A percentile compares a stretch with the other conserved stretches of the same genome.
These are phyloP conservation scores for Pseudevernia furfuracea DNA, from an alignment of 495 filamentous ascomycete genomes.

Conservation along the genomic window DNA sequence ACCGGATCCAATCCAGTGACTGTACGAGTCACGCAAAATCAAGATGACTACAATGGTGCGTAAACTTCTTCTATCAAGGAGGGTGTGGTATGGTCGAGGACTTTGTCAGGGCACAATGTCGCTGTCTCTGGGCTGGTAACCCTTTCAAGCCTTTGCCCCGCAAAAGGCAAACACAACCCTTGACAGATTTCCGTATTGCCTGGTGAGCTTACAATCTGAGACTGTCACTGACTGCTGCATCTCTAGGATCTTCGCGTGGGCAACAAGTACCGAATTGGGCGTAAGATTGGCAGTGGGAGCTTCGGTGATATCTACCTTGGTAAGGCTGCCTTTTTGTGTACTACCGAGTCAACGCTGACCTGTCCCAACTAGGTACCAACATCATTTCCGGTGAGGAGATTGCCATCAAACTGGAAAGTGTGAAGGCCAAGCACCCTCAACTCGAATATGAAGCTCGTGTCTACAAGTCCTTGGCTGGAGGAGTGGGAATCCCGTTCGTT, in stretches of 20 bases:
- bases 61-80: conserved; percentile 30
- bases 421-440: conserved; percentile 99
- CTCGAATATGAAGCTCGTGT: conserved; percentile 99
- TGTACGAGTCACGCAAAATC: conserved; percentile 26
- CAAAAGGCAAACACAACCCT: conserved; percentile 14
- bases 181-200: neutral
- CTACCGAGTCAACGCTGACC: conserved; percentile 20
- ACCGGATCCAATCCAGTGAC: conserved; percentile 27
- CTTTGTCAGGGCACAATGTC: conserved; percentile 7
- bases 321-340: conserved; percentile 32
- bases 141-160: neutral
- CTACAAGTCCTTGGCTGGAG: conserved; percentile 98
- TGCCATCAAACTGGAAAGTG: conserved; percentile 98
- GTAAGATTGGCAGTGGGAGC: conserved; percentile 96
- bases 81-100: conserved; percentile 10
- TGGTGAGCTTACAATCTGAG: neutral
- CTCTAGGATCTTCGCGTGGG: conserved; percentile 93
- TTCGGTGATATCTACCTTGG: conserved; percentile 99
- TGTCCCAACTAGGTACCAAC: conserved; percentile 65
- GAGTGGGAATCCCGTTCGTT: conserved; percentile 98
- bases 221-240: conserved; percentile 31
- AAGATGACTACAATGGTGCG: conserved; percentile 49
- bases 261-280: conserved; percentile 99
- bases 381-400: conserved; percentile 99
- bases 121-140: conserved; percentile 11